Evolutionary conservation across 805 yeast genomes (phyloP), one percentile per base, ranked within the genome.

Genomic region (Kodamaea lidongshanica): DNA sequence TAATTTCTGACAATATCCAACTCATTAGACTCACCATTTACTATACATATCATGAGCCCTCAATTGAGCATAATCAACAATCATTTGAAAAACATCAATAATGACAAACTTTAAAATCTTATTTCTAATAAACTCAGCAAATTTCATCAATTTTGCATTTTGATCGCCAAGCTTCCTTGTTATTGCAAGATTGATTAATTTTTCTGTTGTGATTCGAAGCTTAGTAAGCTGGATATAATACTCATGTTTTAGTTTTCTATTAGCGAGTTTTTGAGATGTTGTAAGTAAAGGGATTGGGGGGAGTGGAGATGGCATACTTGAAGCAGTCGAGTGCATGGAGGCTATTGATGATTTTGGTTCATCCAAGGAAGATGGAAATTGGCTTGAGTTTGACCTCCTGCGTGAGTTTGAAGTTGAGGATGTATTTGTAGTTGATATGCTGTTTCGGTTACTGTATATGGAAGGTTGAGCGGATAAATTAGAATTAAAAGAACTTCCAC

Each of bases 81-180:
- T 40, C 67, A 63, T 59, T 16, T 50, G 56, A 17, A 51, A 45
- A 3, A 54, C 38, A 40, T 64, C 70, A 12, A 62, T 48, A 16
- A 61, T 47, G 12, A 64, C 51, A 32, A 64, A 56, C 38, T 53
- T 56, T 38, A 63, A 49, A 7, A 61, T 45, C 31, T 39, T 42
- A 35, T 50, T 45, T 32, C 58, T 55, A 28, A 64, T 43, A 32
- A 63, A 64, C 20, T 59, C 65, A 39, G 63, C 39, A 22, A 61
- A 47, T 35, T 47, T 48, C 17, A 45, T 34, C 22, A 54, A 32
- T 28, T 48, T 50, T 3, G 41, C 34, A 18, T 31, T 31, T 25
- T 34, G 37, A 10, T 19, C n/a, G 10, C 21, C 21, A 19, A n/a
- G 8, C 8, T 19, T n/a, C 21, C n/a, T 19, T 10, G 12, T 16